A percentile compares a stretch with the other conserved stretches of the same genome.
Conservation (phyloP, 371 early-diverging fungal genomes). For the Mucor racemosus region DNA sequence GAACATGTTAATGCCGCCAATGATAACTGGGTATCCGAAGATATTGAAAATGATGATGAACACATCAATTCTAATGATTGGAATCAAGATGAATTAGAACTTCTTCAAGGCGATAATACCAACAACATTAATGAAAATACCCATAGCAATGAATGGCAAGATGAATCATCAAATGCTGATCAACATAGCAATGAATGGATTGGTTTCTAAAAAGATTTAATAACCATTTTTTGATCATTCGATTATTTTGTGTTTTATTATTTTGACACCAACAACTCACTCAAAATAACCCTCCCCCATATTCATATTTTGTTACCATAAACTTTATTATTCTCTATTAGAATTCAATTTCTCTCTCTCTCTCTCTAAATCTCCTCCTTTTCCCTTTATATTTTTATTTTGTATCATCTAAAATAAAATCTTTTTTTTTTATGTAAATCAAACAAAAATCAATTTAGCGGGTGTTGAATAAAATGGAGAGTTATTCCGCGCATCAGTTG, state of each 20-base stretch:
- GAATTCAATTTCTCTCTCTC: neutral
- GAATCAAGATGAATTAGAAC: slow-evolving; percentile 12
- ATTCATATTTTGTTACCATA: neutral
- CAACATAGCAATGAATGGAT: slow-evolving; percentile 18
- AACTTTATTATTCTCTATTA: neutral
- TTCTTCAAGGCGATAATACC: slow-evolving; percentile 21
- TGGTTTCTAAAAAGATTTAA: slow-evolving; percentile 7
- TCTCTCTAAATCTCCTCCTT: neutral
- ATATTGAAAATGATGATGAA: slow-evolving; percentile 2
- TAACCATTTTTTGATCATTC: neutral
- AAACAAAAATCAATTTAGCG: too few relatives aligned
- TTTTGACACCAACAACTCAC: neutral
- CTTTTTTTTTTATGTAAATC: neutral
- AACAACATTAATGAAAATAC: slow-evolving; percentile 17
- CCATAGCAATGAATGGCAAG: slow-evolving; percentile 17
- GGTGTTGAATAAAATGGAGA: too few relatives aligned
- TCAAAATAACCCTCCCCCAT: neutral
- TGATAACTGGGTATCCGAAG: slow-evolving; percentile 12
- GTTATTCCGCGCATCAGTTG: too few relatives aligned
- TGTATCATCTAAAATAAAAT: neutral
- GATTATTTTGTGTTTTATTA: neutral
- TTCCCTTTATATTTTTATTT: neutral
- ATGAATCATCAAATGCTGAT: slow-evolving; percentile 5
- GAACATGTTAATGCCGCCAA: slow-evolving; percentile 1
- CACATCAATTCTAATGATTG: slow-evolving; percentile 13